phyloP scores from a whole-genome alignment of 75 land plant genomes.

The Pinus taeda region DNA sequence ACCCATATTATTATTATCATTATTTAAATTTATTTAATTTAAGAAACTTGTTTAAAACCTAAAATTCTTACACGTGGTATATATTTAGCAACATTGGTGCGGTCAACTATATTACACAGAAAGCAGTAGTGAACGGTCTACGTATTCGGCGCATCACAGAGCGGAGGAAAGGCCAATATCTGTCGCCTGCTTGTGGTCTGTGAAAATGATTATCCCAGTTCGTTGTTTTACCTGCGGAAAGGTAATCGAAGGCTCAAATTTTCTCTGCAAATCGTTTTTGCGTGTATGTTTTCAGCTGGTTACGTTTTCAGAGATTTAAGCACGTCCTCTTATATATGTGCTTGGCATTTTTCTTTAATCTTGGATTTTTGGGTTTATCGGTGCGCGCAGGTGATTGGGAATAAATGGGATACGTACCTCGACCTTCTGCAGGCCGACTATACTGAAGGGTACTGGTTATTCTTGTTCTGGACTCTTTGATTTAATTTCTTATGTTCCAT shows the following conservation, averaged over 20 bases:
- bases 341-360: background rate
- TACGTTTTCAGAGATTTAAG: background rate
- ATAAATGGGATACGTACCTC: constrained; percentile 98
- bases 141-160: too few relatives aligned
- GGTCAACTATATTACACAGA: too few relatives aligned
- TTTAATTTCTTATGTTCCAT: too few relatives aligned
- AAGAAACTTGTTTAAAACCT: too few relatives aligned
- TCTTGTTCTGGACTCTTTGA: too few relatives aligned
- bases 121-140: too few relatives aligned
- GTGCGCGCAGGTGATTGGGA: constrained; percentile 79
- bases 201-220: constrained; percentile 85
- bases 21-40: too few relatives aligned
- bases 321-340: too few relatives aligned
- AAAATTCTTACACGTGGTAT: too few relatives aligned
- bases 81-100: too few relatives aligned
- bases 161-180: too few relatives aligned
- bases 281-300: background rate
- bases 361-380: background rate
- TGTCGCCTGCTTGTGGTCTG: background rate
- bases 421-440: constrained; percentile 97
- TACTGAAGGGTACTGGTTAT: constrained; percentile 59
- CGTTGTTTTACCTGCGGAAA: constrained; percentile 97
- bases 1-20: too few relatives aligned
- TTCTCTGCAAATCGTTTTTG: background rate
- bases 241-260: constrained; percentile 22